Base-by-base conservation (phyloP, 208 protist genomes). In the Leishmania martiniquensis region DNA sequence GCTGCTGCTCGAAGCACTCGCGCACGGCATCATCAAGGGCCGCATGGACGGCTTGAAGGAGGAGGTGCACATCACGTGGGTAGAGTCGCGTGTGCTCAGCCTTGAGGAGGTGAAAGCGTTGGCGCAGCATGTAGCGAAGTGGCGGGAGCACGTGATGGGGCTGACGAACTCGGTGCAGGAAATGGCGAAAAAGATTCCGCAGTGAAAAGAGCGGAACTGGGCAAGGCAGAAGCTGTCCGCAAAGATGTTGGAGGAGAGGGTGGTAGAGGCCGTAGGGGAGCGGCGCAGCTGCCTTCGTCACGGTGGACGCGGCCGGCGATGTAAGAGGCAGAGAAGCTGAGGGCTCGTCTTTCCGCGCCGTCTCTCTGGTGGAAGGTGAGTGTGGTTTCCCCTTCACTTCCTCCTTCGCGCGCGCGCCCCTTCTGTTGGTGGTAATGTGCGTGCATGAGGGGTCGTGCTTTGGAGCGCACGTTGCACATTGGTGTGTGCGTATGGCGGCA, bases 1-100 rank as follows among this genome's bases (percentile, higher is more conserved):
- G 81, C 86, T 99, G 29, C 84, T 99, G 55, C 96, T 99, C 62
- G 94, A 95, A 57, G 97, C 97, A 4, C 88, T 99, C 1, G 96
- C 98, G 39, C 92, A 99, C 44, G 89, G 91, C 67, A 93, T 99
- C 34, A 89, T 99, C 34, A 89, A 92, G 45, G 98, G 98, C 54
- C 83, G 81, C 9, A 98, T 99, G 69, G 98, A 99, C 80, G 88
- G 98, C 45, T 87, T 98, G 34, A 88, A 85, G 44, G 34, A 93
- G 49, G 87, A 88, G 59, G 91, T 98, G 75, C 85, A 90, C 72
- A 90, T 98, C 44, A 89, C 90, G 29, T 98, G 95, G 93, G 95
- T 96, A 77, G 87, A 97, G 86, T 90, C 95, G 65, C 89, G 95
- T 42, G 93, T 98, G 72, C 76, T 98, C 75, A 92, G 90, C 57